Base-by-base conservation (phyloP, 345 rosid species). In the Viola odorata region DNA sequence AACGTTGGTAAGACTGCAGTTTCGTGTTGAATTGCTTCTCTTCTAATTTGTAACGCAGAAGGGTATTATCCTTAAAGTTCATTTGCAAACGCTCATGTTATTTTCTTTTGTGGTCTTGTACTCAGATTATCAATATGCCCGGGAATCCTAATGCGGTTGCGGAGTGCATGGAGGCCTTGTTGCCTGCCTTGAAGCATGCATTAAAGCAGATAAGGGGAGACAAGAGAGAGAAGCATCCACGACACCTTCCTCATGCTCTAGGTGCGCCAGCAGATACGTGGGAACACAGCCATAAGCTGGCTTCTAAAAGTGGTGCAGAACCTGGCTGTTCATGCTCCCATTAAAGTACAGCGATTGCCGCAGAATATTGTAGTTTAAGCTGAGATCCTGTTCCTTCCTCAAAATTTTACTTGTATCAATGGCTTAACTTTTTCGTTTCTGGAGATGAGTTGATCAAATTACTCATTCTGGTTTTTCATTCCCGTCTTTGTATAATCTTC, bases 71-170 rank as follows among this genome's bases (percentile, higher is more conserved):
- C 52, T 49, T 17, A 49, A 49, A 12, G 50, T 54, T 44, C 44
- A 44, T 37, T 1, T 9, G 41, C 3, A 12, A 23, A 23, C 32
- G 2, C 32, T 23, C 2, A 23, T 23, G 32, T 23, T 23, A 23
- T 23, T 12, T 32, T 61, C 14, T 8, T 45, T 52, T 53, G 39
- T 14, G 37, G 12, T 16, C 41, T 14, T 49, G 36, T 67, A 11
- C 65, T 36, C 76, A 90, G 99, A 90, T 94, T 41, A 90, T 94
- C 81, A 88, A 90, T 82, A 86, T 88, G 95, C 96, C 99, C 4
- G 97, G 97, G 57, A 94, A 94, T 77, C 99, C 96, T 37, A 90
- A 94, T 62, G 97, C 97, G 0, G 95, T 82, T 36, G 91, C 85
- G 0, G 99, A 94, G 75, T 94, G 99, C 75, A 84, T 86, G 95